Evolutionary conservation across 2,329 filamentous ascomycete species (phyloP), one percentile per base, ranked within the genome.

Genomic region (Gaeumannomyces sp.): DNA sequence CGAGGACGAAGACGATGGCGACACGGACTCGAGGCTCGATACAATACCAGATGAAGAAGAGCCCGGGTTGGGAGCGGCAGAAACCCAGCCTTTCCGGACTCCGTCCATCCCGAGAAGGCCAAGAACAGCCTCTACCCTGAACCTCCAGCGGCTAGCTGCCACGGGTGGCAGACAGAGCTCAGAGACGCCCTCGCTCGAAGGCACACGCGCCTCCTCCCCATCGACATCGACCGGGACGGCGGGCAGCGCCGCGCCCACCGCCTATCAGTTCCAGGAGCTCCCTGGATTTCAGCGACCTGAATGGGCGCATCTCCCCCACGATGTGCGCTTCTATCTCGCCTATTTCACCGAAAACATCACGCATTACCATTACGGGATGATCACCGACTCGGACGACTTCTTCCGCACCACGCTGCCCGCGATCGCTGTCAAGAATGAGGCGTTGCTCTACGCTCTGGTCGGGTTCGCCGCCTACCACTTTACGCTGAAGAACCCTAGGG

Each of bases 391-490:
- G 14, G 83, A 87, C 60, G 81, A 88, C 67, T 97, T 97, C 73
- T 86, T 97, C 67, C 86, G 85, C 61, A 83, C 81, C 13, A 87
- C 86, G 8, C 83, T 97, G 59, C 81, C 93, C 27, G 86, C 86
- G 57, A 80, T 90, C 64, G 93, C 94, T 0, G 74, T 93, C 61
- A 84, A 85, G 13, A 74, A 93, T 73, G 90, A 97, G 67, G 87
- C 93, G 8, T 80, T 98, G 14, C 82, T 97, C 6, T 93, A 97
- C 73, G 93, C 93, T 0, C 79, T 97, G 5, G 90, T 93, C 13
- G 92, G 90, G 0, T 98, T 97, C 73, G 84, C 94, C 14, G 91
- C 93, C 0, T 98, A 97, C 72, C 92, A 96, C 70, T 84, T 89
- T 69, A 90, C 90, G 1, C 75, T 97, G 61, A 82, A 83, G 56